Percentiles rank a stretch among this genome's conserved stretches.
phyloP scores from a whole-genome alignment of 345 rosid genomes.

The Microcos paniculata region DNA sequence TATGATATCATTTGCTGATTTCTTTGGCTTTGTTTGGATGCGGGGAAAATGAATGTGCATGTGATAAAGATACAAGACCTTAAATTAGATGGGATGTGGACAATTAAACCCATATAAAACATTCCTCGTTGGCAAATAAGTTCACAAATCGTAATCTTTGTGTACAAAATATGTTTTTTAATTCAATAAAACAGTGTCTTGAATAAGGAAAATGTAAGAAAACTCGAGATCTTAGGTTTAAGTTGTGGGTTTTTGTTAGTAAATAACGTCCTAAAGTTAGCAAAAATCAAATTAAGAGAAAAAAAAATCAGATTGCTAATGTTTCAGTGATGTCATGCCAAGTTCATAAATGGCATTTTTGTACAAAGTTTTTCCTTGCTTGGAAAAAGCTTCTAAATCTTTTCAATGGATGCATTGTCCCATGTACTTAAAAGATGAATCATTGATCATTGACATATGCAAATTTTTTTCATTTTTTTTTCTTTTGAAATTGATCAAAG shows the following conservation, averaged over 20 bases:
- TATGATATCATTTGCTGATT: conserved; percentile 3
- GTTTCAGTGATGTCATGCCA: neutral
- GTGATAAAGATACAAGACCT: neutral
- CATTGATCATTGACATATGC: neutral
- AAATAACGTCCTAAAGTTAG: too few relatives aligned
- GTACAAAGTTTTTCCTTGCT: neutral
- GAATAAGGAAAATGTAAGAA: too few relatives aligned
- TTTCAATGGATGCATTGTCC: conserved; percentile 11
- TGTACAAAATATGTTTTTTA: neutral
- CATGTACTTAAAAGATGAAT: neutral
- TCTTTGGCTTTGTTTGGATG: conserved; percentile 21
- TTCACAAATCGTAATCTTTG: neutral
- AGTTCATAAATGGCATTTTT: neutral
- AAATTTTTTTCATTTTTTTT: neutral
- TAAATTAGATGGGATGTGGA: conserved; percentile 2
- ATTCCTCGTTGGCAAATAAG: neutral
- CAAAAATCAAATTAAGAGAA: too few relatives aligned
- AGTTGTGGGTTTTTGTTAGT: too few relatives aligned
- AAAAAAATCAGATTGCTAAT: neutral
- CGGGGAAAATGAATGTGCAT: neutral
- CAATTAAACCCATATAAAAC: neutral
- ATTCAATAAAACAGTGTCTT: neutral
- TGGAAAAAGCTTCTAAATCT: neutral
- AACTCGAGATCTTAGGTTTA: too few relatives aligned
- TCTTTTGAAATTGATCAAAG: neutral